Percentiles rank a stretch among this genome's conserved stretches.
Evolutionary conservation across 768 basidiomycete genomes (phyloP).

Genomic region (Russula dissimulans): DNA sequence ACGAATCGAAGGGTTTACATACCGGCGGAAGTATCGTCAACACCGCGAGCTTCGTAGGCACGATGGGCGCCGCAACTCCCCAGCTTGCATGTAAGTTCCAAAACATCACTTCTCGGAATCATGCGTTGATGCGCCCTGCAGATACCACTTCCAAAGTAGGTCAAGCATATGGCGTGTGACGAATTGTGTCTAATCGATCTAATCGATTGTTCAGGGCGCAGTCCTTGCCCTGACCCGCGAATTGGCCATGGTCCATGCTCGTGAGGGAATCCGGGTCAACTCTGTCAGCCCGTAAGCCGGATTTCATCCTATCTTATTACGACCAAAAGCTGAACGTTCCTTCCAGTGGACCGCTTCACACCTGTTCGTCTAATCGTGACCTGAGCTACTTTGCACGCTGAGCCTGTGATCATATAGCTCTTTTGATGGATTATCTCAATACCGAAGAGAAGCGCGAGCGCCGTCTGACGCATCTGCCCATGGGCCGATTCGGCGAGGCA

Average conservation of each 20-base stretch:
- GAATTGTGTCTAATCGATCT: constrained; percentile 3
- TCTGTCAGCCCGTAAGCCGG: constrained; percentile 83
- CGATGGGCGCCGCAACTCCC: constrained; percentile 94
- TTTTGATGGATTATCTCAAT: constrained; percentile 97
- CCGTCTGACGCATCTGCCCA: constrained; percentile 82
- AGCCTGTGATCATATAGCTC: constrained; percentile 40
- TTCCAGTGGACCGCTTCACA: constrained; percentile 83
- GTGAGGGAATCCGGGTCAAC: constrained; percentile 94
- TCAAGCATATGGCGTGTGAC: neutral
- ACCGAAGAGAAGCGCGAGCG: constrained; percentile 92
- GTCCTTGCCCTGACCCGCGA: constrained; percentile 99
- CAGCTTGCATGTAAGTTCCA: constrained; percentile 86
- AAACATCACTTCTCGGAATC: neutral
- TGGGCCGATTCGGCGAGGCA: constrained; percentile 97
- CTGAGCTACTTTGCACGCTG: neutral
- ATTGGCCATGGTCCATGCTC: constrained; percentile 94
- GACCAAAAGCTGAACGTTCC: constrained; percentile 7
- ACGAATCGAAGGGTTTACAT: constrained; percentile 70
- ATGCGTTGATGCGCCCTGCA: constrained; percentile 25
- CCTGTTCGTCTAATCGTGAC: constrained; percentile 47
- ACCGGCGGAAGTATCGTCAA: constrained; percentile 92
- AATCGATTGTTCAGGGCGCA: constrained; percentile 50
- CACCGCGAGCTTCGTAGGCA: constrained; percentile 93
- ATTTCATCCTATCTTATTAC: neutral
- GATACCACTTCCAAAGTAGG: constrained; percentile 89